Percentiles rank a stretch among this genome's conserved stretches.
These are phyloP conservation scores for Daldinia vernicosa DNA, from an alignment of 495 filamentous ascomycete genomes.

Conservation along the genomic window DNA sequence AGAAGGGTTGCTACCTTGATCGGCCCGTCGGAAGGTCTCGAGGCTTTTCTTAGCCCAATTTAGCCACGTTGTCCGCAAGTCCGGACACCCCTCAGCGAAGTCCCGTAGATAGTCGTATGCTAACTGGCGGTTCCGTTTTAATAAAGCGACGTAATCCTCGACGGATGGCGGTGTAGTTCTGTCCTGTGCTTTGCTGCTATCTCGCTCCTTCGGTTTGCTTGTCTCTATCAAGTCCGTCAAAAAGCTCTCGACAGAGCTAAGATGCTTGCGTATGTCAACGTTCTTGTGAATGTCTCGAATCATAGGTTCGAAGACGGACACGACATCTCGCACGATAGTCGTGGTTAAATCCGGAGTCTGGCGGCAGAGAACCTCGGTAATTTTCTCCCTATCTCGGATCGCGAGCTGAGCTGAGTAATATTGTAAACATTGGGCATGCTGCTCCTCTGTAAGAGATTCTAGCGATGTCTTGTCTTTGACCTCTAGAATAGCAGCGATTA, in stretches of 20 bases:
- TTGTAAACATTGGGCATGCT: slow-evolving; percentile 65
- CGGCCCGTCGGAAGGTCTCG: slow-evolving; percentile 42
- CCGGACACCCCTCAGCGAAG: slow-evolving; percentile 67
- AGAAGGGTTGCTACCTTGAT: neutral
- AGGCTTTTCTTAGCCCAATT: slow-evolving; percentile 54
- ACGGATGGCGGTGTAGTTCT: slow-evolving; percentile 56
- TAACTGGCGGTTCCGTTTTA: slow-evolving; percentile 62
- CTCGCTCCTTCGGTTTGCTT: slow-evolving; percentile 47
- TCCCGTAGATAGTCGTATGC: slow-evolving; percentile 71
- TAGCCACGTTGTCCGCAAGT: slow-evolving; percentile 61
- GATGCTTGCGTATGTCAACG: slow-evolving; percentile 67
- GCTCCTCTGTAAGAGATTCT: slow-evolving; percentile 53
- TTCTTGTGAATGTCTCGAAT: slow-evolving; percentile 70
- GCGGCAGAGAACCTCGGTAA: slow-evolving; percentile 65
- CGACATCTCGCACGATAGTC: slow-evolving; percentile 61
- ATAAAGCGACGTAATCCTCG: slow-evolving; percentile 67
- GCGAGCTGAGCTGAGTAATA: slow-evolving; percentile 66
- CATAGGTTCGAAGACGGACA: slow-evolving; percentile 70
- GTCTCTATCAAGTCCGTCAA: slow-evolving; percentile 65
- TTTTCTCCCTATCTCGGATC: slow-evolving; percentile 68
- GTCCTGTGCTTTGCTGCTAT: slow-evolving; percentile 6
- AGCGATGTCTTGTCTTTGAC: slow-evolving; percentile 38
- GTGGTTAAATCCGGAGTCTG: slow-evolving; percentile 68
- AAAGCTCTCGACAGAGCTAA: slow-evolving; percentile 66
- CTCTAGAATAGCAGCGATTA: slow-evolving; percentile 61